These are phyloP conservation scores for Ascochyta viciae-villosae DNA, from an alignment of 2,329 filamentous ascomycete genomes.

Conservation along the genomic window DNA sequence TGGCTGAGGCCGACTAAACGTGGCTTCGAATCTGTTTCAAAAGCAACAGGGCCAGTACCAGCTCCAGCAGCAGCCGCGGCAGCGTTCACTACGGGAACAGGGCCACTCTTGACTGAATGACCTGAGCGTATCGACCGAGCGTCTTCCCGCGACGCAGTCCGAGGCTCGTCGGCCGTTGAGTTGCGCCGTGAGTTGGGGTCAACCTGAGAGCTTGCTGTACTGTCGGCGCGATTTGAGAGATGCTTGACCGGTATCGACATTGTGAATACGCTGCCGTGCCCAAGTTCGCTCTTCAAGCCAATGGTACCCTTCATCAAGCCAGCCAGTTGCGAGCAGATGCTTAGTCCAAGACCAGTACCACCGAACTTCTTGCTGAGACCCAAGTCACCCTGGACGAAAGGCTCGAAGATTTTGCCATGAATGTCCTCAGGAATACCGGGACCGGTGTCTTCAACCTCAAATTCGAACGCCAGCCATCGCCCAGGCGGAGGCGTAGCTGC, in stretches of 20 bases:
- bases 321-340: slow-evolving; percentile 87
- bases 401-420: slow-evolving; percentile 86
- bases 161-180: slow-evolving; percentile 36
- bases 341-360: slow-evolving; percentile 85
- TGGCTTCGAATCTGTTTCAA: slow-evolving; percentile 71
- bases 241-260: slow-evolving; percentile 84
- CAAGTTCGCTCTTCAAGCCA: slow-evolving; percentile 72
- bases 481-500: slow-evolving; percentile 62
- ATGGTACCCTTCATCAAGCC: slow-evolving; percentile 83
- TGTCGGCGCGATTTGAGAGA: slow-evolving; percentile 70
- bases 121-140: slow-evolving; percentile 40
- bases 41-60: slow-evolving; percentile 47
- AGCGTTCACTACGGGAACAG: slow-evolving; percentile 24
- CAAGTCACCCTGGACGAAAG: slow-evolving; percentile 91
- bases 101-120: slow-evolving; percentile 38
- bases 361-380: slow-evolving; percentile 89
- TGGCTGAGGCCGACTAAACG: slow-evolving; percentile 82
- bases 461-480: slow-evolving; percentile 78
- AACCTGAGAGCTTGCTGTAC: slow-evolving; percentile 51
- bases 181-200: slow-evolving; percentile 39
- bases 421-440: slow-evolving; percentile 82
- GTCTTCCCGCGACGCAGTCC: slow-evolving; percentile 38
- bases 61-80: slow-evolving; percentile 21
- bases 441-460: slow-evolving; percentile 87
- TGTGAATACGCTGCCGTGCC: slow-evolving; percentile 79